A percentile compares a stretch with the other conserved stretches of the same genome.
These are phyloP conservation scores for Cryomyces antarcticus DNA, from an alignment of 495 filamentous ascomycete genomes.

Conservation along the genomic window DNA sequence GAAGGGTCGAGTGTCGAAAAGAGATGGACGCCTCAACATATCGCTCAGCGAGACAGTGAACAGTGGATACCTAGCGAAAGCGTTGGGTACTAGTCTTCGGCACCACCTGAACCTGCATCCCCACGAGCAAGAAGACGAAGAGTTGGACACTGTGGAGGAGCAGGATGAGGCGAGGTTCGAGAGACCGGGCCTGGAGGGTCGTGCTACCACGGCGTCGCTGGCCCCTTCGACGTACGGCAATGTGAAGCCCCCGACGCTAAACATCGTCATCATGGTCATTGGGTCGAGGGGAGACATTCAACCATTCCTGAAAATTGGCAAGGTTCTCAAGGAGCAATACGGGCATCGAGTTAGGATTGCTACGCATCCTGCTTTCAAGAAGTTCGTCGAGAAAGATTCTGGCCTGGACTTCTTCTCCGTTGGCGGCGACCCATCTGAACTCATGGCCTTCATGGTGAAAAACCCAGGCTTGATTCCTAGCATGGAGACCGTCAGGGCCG, in stretches of 20 bases:
- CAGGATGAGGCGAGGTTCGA: neutral
- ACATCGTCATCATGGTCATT: conserved; percentile 65
- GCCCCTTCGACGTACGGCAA: neutral
- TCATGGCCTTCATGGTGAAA: conserved; percentile 73
- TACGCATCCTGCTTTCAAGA: conserved; percentile 44
- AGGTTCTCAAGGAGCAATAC: conserved; percentile 42
- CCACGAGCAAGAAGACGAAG: neutral
- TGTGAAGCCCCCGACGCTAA: conserved; percentile 28
- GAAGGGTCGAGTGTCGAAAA: conserved; percentile 41
- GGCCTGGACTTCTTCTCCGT: conserved; percentile 52
- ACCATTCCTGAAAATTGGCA: conserved; percentile 52
- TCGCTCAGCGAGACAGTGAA: conserved; percentile 46
- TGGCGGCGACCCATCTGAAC: conserved; percentile 48
- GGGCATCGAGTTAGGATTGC: conserved; percentile 52
- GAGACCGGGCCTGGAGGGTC: neutral
- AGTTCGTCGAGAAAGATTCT: conserved; percentile 42
- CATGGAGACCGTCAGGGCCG: conserved; percentile 39
- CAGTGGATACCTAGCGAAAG: conserved; percentile 45
- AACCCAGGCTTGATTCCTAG: conserved; percentile 52
- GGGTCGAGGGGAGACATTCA: conserved; percentile 60
- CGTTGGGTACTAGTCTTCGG: conserved; percentile 36
- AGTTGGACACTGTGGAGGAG: neutral
- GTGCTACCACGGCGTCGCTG: neutral
- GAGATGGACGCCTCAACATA: conserved; percentile 50
- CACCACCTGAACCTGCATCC: conserved; percentile 16